phyloP scores from a whole-genome alignment of 495 filamentous ascomycete genomes.

The Lepidopterella palustris region DNA sequence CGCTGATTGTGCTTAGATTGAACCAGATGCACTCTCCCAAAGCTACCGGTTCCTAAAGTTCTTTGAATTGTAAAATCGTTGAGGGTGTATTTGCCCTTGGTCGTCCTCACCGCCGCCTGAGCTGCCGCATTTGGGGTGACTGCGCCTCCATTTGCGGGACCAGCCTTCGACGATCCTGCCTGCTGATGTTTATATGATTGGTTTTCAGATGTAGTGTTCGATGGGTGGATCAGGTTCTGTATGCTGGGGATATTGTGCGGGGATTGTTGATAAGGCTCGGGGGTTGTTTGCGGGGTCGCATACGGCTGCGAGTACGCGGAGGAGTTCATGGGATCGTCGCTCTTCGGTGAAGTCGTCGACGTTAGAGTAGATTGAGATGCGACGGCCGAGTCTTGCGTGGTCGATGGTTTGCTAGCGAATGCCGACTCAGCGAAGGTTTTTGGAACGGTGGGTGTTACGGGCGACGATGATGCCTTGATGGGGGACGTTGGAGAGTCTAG shows the following conservation, averaged over 20 bases:
- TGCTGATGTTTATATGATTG: slow-evolving; percentile 33
- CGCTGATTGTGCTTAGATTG: slow-evolving; percentile 95
- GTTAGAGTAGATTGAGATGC: slow-evolving; percentile 18
- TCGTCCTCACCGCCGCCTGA: slow-evolving; percentile 51
- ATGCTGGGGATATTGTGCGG: slow-evolving; percentile 59
- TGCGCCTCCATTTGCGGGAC: slow-evolving; percentile 23
- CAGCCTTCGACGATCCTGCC: slow-evolving; percentile 7
- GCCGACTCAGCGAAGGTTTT: slow-evolving; percentile 46
- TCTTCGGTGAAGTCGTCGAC: slow-evolving; percentile 22
- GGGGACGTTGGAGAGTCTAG: slow-evolving; percentile 35
- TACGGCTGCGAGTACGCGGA: slow-evolving; percentile 34
- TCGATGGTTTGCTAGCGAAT: slow-evolving; percentile 19
- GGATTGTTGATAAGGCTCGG: slow-evolving; percentile 43
- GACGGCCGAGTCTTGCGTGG: slow-evolving; percentile 11
- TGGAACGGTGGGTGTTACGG: slow-evolving; percentile 52
- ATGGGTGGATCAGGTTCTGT: slow-evolving; percentile 62
- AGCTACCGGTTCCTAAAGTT: slow-evolving; percentile 92
- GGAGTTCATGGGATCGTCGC: slow-evolving; percentile 32
- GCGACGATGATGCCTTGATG: slow-evolving; percentile 27
- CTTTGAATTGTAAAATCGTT: slow-evolving; percentile 80
- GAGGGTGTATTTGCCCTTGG: slow-evolving; percentile 97
- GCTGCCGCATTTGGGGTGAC: slow-evolving; percentile 25
- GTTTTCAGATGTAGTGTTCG: slow-evolving; percentile 29
- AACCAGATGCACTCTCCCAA: slow-evolving; percentile 91
- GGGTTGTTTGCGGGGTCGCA: slow-evolving; percentile 34